phyloP scores from a whole-genome alignment of 768 basidiomycete genomes.

The Galerina sulciceps region DNA sequence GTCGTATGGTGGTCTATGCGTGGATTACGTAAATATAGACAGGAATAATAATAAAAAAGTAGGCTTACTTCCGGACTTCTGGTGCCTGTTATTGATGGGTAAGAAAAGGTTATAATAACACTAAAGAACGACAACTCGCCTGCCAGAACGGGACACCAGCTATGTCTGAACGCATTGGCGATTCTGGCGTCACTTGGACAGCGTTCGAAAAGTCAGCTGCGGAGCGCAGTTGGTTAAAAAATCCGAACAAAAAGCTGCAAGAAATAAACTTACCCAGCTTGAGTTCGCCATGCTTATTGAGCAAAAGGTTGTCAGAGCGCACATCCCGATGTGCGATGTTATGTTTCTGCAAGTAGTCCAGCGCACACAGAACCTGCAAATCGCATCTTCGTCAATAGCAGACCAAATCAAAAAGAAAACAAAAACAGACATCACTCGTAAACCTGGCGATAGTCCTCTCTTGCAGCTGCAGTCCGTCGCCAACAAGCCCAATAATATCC shows the following conservation, averaged over 20 bases:
- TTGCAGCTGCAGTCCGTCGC: slow-evolving; percentile 62
- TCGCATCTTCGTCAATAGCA: slow-evolving; percentile 3
- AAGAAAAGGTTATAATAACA: slow-evolving; percentile 14
- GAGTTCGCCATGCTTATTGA: slow-evolving; percentile 70
- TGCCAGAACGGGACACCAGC: slow-evolving; percentile 86
- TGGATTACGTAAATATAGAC: not conserved
- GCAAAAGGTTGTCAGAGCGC: slow-evolving; percentile 80
- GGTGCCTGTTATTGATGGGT: slow-evolving; percentile 52
- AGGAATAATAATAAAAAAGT: not conserved
- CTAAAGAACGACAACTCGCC: slow-evolving; percentile 26
- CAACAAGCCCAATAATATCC: slow-evolving; percentile 71
- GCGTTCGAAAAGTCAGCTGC: slow-evolving; percentile 87
- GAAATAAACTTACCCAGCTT: slow-evolving; percentile 64
- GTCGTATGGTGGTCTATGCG: slow-evolving; percentile 65
- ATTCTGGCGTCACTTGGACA: slow-evolving; percentile 56
- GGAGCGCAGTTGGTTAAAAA: not conserved
- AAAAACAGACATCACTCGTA: slow-evolving; percentile 69
- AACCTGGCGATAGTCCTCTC: slow-evolving; percentile 78
- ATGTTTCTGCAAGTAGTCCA: slow-evolving; percentile 67
- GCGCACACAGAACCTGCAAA: slow-evolving; percentile 61
- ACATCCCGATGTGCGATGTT: slow-evolving; percentile 84
- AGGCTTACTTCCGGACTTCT: slow-evolving; percentile 70
- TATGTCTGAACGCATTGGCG: slow-evolving; percentile 55
- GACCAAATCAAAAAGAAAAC: slow-evolving; percentile 6
- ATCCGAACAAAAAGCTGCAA: not conserved